Evolutionary conservation across 257 asterid genomes (phyloP).

Genomic region (Ilex asprella): DNA sequence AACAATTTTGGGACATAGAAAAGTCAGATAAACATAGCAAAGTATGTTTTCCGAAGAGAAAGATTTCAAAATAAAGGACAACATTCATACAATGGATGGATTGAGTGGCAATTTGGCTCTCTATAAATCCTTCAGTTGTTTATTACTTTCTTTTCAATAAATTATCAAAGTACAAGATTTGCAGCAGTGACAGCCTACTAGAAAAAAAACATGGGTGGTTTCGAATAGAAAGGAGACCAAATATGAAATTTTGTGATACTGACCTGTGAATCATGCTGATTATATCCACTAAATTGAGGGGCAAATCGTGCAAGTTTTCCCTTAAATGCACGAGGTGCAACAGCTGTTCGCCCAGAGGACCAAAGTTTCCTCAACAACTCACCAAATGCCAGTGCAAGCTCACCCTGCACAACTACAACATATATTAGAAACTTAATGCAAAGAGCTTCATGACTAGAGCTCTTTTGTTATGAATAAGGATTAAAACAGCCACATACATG

Average conservation of each 20-base stretch:
- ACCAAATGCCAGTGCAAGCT: constrained; percentile 94
- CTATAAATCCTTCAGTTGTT: too few species aligned
- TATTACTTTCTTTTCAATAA: too few species aligned
- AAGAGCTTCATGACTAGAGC: constrained; percentile 5
- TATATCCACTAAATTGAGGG: constrained; percentile 98
- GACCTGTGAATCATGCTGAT: constrained; percentile 99
- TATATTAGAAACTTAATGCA: constrained; percentile 19
- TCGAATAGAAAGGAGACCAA: neutral
- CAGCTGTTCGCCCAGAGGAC: constrained; percentile 81
- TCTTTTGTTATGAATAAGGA: constrained; percentile 15
- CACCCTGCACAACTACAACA: constrained; percentile 65
- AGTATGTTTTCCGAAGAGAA: too few species aligned
- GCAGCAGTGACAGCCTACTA: neutral
- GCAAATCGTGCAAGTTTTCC: constrained; percentile 93
- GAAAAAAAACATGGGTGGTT: neutral
- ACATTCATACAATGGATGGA: too few species aligned
- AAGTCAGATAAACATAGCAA: too few species aligned
- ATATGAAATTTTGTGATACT: neutral
- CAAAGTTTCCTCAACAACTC: constrained; percentile 87
- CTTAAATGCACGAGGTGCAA: constrained; percentile 90
- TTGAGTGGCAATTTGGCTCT: too few species aligned
- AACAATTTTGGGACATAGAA: too few species aligned
- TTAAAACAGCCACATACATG: constrained; percentile 43
- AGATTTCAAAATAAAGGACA: too few species aligned
- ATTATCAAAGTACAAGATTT: too few species aligned